These are phyloP conservation scores for Botryotinia narcissicola DNA, from an alignment of 2,329 filamentous ascomycete species.

Conservation along the genomic window DNA sequence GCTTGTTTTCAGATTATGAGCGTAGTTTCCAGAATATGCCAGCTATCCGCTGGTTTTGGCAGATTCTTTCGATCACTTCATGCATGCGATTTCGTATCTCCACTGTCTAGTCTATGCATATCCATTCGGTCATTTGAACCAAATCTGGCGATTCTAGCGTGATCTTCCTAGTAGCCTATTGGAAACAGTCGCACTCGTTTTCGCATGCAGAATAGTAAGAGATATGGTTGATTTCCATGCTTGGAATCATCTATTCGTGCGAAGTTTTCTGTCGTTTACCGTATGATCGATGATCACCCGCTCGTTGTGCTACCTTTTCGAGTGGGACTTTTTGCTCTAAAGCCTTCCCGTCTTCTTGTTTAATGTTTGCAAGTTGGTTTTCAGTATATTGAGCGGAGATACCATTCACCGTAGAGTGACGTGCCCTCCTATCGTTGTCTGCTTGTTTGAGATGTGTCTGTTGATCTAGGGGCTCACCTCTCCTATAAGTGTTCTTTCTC, in stretches of 20 bases:
- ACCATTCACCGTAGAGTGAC: not conserved
- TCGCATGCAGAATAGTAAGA: not conserved
- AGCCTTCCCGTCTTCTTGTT: not conserved
- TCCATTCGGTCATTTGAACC: not conserved
- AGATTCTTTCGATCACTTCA: not conserved
- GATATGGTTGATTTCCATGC: not conserved
- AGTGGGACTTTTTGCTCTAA: not conserved
- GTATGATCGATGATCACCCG: not conserved
- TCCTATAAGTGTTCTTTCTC: rapidly evolving
- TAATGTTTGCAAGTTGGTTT: not conserved
- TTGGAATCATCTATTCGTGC: not conserved
- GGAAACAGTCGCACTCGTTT: not conserved
- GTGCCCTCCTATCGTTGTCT: not conserved
- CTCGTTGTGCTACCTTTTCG: not conserved
- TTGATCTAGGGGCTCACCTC: not conserved
- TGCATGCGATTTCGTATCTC: not conserved
- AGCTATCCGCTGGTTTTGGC: not conserved
- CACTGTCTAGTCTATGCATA: not conserved
- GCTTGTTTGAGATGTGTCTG: not conserved
- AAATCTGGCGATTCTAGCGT: not conserved
- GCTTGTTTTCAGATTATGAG: not conserved
- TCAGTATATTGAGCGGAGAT: not conserved
- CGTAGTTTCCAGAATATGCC: not conserved
- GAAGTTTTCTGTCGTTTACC: not conserved
- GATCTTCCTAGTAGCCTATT: not conserved